Evolutionary conservation across 768 basidiomycete species (phyloP), one percentile per base, ranked within the genome.

Genomic region (Lanmaoa rubissima): DNA sequence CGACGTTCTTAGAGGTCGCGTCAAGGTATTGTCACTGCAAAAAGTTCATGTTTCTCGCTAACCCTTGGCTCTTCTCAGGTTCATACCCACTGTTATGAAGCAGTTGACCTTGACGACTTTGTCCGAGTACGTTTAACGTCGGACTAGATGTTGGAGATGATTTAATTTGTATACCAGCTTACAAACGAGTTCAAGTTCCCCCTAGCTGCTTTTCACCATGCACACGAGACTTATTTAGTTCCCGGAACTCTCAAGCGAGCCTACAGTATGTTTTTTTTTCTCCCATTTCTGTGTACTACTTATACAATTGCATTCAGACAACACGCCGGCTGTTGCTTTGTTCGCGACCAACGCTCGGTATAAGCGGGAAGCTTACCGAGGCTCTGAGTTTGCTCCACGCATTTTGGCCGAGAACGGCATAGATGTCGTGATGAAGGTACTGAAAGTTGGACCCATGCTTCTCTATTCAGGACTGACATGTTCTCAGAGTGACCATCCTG

Each of bases 131-230:
- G 83, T 73, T 43, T 21, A 24, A 48, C 8, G n/a, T 32, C 32
- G 12, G 14, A 19, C 43, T 51, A 40, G 36, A 48, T 36, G 6
- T n/a, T 38, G 13, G n/a, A 54, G 26, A 51, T 47, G 34, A 57
- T n/a, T 48, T 36, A 53, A 58, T 47, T 49, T 36, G 8, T 39
- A 31, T 44, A 9, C 31, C n/a, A 94, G 84, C 78, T 97, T 48
- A 85, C 91, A 36, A 91, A 96, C 67, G 94, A 97, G 72, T 98
- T 95, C 77, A 75, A 92, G 63, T 94, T 93, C 66, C 80, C 84
- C 2, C 78, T 94, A 31, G 83, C 88, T 7, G 87, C 90, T 7
- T 85, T 94, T 66, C 92, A 94, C 65, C 88, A 92, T 66, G 94
- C 93, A 9, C 86, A 92, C 53, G 93, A 96, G 69, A 84, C 92